These are phyloP conservation scores for Leccinum subgranulosum DNA, from an alignment of 768 basidiomycete genomes.

Conservation along the genomic window DNA sequence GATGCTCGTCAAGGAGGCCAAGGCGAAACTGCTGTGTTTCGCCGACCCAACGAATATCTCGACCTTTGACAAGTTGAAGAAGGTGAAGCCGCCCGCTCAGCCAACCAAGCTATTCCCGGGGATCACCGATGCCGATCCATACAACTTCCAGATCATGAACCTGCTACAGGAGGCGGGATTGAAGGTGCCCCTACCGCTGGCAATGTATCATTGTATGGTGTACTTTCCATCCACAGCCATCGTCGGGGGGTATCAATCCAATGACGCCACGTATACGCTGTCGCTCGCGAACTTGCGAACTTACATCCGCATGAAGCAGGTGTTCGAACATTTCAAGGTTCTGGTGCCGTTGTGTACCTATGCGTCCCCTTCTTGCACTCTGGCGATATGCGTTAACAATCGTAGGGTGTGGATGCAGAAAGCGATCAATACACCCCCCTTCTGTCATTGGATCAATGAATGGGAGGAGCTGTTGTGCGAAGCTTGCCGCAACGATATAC, in stretches of 20 bases:
- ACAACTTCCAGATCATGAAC: constrained; percentile 17
- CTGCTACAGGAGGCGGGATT: constrained; percentile 7
- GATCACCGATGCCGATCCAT: constrained; percentile 6
- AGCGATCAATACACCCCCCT: background rate
- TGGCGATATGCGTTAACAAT: fast-evolving
- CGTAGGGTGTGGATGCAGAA: background rate
- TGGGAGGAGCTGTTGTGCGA: constrained; percentile 8
- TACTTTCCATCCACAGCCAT: background rate
- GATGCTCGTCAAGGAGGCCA: constrained; percentile 6
- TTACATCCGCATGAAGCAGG: constrained; percentile 1
- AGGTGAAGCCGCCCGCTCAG: background rate
- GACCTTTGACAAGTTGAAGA: background rate
- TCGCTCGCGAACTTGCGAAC: constrained; percentile 4
- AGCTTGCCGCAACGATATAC: background rate
- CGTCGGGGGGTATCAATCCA: constrained; percentile 2
- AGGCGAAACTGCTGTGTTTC: background rate
- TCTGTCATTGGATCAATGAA: background rate
- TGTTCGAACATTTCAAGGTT: background rate
- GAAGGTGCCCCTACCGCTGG: background rate
- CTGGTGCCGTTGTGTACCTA: background rate
- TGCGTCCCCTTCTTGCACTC: background rate
- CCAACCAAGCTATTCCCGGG: background rate
- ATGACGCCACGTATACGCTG: background rate
- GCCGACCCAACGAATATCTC: background rate
- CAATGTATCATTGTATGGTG: constrained; percentile 5